phyloP scores from a whole-genome alignment of 768 basidiomycete species.

The Lyophyllum atratum region DNA sequence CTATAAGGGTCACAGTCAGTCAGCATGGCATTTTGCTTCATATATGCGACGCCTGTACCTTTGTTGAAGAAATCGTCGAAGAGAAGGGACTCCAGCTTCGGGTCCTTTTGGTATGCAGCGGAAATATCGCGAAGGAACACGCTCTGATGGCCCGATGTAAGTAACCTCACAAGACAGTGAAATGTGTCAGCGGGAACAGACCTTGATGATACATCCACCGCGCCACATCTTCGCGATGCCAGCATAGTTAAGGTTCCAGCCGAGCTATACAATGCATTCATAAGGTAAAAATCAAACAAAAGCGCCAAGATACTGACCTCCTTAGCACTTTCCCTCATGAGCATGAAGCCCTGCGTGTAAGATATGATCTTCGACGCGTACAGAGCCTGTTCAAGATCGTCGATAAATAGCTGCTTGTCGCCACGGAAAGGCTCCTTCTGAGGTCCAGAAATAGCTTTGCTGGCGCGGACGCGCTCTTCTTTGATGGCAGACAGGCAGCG shows the following conservation, averaged over 20 bases:
- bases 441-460: constrained; percentile 88
- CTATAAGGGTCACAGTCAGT: constrained; percentile 34
- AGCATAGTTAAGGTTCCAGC: constrained; percentile 95
- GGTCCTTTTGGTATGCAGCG: constrained; percentile 84
- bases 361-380: constrained; percentile 99
- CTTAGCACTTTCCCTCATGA: constrained; percentile 97
- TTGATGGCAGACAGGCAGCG: constrained; percentile 98
- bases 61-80: constrained; percentile 99
- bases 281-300: not conserved
- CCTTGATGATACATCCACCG: constrained; percentile 99
- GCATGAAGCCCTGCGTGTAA: constrained; percentile 99
- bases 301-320: constrained; percentile 51
- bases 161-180: not conserved
- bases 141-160: constrained; percentile 42
- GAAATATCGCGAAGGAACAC: constrained; percentile 96
- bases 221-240: constrained; percentile 99
- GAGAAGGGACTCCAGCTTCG: constrained; percentile 85
- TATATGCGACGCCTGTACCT: constrained; percentile 40
- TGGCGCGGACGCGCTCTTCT: constrained; percentile 91
- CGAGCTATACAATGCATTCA: constrained; percentile 47
- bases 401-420: constrained; percentile 98
- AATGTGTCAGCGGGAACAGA: constrained; percentile 16
- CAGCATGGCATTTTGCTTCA: not conserved
- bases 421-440: constrained; percentile 93
- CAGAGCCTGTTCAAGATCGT: constrained; percentile 97